phyloP scores from a whole-genome alignment of 768 basidiomycete species.

The Pholiota conissans region DNA sequence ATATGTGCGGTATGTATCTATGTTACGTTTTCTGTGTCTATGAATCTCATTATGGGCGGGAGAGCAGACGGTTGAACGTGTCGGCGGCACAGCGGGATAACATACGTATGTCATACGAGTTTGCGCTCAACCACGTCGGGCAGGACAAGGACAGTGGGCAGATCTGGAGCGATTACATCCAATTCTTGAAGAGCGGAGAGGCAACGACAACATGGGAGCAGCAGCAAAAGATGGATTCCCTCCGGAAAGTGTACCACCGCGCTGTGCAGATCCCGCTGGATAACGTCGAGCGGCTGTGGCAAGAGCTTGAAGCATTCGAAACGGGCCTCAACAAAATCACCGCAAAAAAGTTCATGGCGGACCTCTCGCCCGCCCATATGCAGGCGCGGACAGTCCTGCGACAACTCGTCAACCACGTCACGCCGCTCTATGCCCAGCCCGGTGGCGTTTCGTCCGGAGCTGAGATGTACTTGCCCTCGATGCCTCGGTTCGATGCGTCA shows the following conservation, averaged over 20 bases:
- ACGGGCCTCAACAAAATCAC: conserved; percentile 87
- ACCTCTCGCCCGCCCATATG: conserved; percentile 93
- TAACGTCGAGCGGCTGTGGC: conserved; percentile 92
- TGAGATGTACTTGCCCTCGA: conserved; percentile 60
- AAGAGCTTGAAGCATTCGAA: conserved; percentile 92
- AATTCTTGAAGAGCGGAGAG: conserved; percentile 81
- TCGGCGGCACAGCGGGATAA: conserved; percentile 69
- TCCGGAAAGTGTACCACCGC: conserved; percentile 90
- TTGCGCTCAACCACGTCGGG: conserved; percentile 84
- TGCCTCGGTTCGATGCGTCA: conserved; percentile 68
- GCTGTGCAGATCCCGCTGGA: conserved; percentile 94
- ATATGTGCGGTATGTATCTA: conserved; percentile 76
- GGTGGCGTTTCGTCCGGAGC: conserved; percentile 25
- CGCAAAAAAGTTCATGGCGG: conserved; percentile 94
- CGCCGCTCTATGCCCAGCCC: conserved; percentile 51
- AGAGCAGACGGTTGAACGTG: conserved; percentile 62
- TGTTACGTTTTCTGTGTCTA: conserved; percentile 5
- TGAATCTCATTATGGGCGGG: conserved; percentile 4
- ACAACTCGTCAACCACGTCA: conserved; percentile 72
- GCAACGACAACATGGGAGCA: conserved; percentile 90
- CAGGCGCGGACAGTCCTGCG: conserved; percentile 89
- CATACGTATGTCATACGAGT: conserved; percentile 90
- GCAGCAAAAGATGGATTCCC: conserved; percentile 91
- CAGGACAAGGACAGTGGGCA: conserved; percentile 90
- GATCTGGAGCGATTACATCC: conserved; percentile 94